A percentile compares a stretch with the other conserved stretches of the same genome.
phyloP scores from a whole-genome alignment of 1,284 basidiomycete species.

The Somion occarium region DNA sequence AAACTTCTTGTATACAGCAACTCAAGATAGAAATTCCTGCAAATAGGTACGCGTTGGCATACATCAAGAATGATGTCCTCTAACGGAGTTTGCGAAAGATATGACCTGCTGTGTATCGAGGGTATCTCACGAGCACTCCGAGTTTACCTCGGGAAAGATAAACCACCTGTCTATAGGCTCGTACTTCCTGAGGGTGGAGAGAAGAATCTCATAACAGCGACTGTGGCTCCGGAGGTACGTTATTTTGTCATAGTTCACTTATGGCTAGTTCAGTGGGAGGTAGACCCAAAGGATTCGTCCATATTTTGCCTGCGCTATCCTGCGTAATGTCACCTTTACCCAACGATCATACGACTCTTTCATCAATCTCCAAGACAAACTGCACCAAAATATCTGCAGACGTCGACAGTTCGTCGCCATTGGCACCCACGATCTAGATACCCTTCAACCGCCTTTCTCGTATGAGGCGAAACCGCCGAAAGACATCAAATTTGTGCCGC shows the following conservation, averaged over 20 bases:
- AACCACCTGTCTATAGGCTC: constrained; percentile 68
- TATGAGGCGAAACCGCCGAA: constrained; percentile 90
- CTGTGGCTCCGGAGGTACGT: constrained; percentile 66
- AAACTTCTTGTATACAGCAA: constrained; percentile 49
- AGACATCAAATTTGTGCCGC: constrained; percentile 86
- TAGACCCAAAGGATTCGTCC: constrained; percentile 85
- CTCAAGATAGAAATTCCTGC: constrained; percentile 99
- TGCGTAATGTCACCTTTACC: constrained; percentile 89
- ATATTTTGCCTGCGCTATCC: constrained; percentile 86
- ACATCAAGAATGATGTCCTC: no score
- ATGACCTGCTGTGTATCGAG: constrained; percentile 97
- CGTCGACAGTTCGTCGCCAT: constrained; percentile 92
- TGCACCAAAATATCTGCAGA: constrained; percentile 95
- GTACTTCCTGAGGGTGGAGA: constrained; percentile 65
- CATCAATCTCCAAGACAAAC: constrained; percentile 98
- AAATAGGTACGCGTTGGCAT: constrained; percentile 58
- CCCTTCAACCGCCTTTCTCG: constrained; percentile 81
- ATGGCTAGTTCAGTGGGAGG: no score
- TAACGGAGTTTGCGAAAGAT: no score
- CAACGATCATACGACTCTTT: constrained; percentile 91
- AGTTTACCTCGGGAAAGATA: constrained; percentile 75
- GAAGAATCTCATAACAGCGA: constrained; percentile 61
- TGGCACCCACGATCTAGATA: constrained; percentile 96
- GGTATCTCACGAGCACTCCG: constrained; percentile 88
- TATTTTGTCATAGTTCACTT: no score